phyloP scores from a whole-genome alignment of 2,329 filamentous ascomycete species.

The Penicillium sp. region DNA sequence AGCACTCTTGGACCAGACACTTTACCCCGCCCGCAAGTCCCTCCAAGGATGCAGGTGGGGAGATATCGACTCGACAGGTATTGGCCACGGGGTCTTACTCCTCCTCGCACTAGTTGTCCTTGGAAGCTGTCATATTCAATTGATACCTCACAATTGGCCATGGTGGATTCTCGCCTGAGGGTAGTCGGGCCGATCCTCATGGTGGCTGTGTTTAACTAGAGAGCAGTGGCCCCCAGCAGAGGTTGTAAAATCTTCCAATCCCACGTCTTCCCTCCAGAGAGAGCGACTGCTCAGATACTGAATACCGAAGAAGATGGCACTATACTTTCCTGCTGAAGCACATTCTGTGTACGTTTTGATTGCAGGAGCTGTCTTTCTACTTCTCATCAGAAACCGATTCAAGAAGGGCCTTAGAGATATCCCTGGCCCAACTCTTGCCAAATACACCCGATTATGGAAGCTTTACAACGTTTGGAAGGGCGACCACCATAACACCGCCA shows the following conservation, averaged over 20 bases:
- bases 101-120: neutral
- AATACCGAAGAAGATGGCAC: neutral
- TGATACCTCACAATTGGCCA: neutral
- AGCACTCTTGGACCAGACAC: too few species aligned
- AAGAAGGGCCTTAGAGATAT: slow-evolving; percentile 13
- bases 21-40: neutral
- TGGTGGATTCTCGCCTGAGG: neutral
- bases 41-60: neutral
- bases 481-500: slow-evolving; percentile 15
- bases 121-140: neutral
- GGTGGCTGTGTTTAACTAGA: neutral
- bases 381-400: slow-evolving; percentile 14
- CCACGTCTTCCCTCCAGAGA: too few species aligned
- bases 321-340: neutral
- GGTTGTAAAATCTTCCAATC: neutral
- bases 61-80: neutral
- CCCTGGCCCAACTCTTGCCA: slow-evolving; percentile 15
- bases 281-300: too few species aligned
- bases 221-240: neutral
- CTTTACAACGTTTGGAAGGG: slow-evolving; percentile 23
- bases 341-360: neutral
- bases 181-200: neutral
- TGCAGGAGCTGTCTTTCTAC: neutral
- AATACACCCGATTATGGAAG: slow-evolving; percentile 22
- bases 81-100: neutral